Evolutionary conservation across 2,329 filamentous ascomycete genomes (phyloP).

Genomic region (Hymenoscyphus repandus): DNA sequence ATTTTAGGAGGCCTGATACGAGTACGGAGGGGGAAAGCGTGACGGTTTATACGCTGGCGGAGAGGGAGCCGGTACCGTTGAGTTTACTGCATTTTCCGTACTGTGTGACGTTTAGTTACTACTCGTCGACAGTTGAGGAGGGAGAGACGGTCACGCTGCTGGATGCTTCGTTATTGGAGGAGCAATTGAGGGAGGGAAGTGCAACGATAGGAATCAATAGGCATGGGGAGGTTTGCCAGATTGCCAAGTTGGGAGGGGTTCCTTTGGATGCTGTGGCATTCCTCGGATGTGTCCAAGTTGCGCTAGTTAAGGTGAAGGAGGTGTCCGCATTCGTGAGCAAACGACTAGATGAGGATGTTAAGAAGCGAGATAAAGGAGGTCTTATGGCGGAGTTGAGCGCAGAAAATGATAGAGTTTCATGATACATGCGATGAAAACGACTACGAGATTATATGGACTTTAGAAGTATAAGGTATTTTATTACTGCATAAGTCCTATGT

Average conservation of each 20-base stretch:
- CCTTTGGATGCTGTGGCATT: slow-evolving; percentile 75
- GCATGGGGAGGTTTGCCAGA: slow-evolving; percentile 31
- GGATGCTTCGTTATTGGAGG: slow-evolving; percentile 70
- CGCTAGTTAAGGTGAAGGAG: slow-evolving; percentile 74
- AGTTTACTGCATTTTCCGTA: slow-evolving; percentile 90
- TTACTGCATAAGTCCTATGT: neutral
- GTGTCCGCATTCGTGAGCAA: slow-evolving; percentile 69
- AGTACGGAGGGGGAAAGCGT: slow-evolving; percentile 79
- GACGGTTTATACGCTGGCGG: slow-evolving; percentile 76
- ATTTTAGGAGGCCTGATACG: slow-evolving; percentile 88
- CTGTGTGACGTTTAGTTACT: slow-evolving; percentile 86
- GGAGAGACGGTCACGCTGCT: slow-evolving; percentile 65
- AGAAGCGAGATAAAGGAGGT: slow-evolving; percentile 72
- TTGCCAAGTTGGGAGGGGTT: slow-evolving; percentile 83
- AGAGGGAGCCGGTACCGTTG: slow-evolving; percentile 84
- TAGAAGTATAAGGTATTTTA: neutral
- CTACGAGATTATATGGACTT: neutral
- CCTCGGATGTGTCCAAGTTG: slow-evolving; percentile 69
- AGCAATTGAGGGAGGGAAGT: slow-evolving; percentile 68
- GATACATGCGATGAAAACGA: neutral
- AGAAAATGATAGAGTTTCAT: slow-evolving; percentile 67
- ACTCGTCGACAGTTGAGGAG: slow-evolving; percentile 48
- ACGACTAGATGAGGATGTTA: slow-evolving; percentile 71
- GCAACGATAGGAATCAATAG: slow-evolving; percentile 62
- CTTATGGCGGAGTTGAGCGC: slow-evolving; percentile 73